Base-by-base conservation (phyloP, 352 stramenopile genomes). In the Phytophthora kernoviae region DNA sequence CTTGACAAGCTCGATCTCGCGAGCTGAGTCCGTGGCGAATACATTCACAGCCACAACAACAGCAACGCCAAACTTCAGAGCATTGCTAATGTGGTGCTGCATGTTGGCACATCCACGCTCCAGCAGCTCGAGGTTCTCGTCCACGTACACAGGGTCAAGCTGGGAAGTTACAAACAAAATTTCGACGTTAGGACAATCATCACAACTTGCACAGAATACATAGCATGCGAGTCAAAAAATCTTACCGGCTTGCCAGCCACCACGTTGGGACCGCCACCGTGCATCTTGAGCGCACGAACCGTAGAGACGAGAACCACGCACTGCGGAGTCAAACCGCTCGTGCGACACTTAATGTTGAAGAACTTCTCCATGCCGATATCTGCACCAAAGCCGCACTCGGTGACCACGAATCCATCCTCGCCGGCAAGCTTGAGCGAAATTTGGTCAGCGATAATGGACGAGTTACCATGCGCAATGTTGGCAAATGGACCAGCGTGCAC, bases 311-410 rank as follows among this genome's bases (percentile, higher is more conserved):
- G 92, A 40, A 99, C 96, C 36, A 97, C 96, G 58, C 93, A 99
- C 65, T 98, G 91, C 8, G 98, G 98, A n/a, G 87, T 96, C 7
- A 99, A 75, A 14, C 94, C 96, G 57, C 84, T 98, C 32, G 90
- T 85, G 30, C 97, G 88, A 72, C 97, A 99, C 81, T 99, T 99
- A 68, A 99, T 99, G 83, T 99, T 99, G 76, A 99, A 99, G 71
- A 99, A 99, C 76, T 99, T 98, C 62, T 98, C 93, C 77, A 97
- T 95, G 47, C 90, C 93, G 57, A 99, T 98, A 64, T 99, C 96
- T 9, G 97, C 97, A 36, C 98, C 98, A 68, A 99, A 99, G 9
- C 97, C 97, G 14, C 96, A 97, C 69, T 99, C 97, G 0, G 97
- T 99, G 20, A 99, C 89, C 34, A 98, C 93, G 54, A 96, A 99